Evolutionary conservation across 83 land plant species (phyloP).

Genomic region (Picea abies): DNA sequence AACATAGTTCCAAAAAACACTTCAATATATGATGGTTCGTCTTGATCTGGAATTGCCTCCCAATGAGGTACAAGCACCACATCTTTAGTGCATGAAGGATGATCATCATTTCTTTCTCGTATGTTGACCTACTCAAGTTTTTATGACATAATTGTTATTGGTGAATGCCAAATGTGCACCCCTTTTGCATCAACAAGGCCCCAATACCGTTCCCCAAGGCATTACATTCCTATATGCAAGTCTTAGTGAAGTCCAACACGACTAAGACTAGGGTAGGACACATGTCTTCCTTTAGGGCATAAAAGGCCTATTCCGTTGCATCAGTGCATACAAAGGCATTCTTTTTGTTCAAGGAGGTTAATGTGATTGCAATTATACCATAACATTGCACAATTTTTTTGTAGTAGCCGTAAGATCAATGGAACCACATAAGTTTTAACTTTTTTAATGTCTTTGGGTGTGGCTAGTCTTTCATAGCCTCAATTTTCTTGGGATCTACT

Average conservation of each 20-base stretch:
- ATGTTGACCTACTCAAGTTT: too few species aligned
- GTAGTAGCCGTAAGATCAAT: constrained; percentile 16
- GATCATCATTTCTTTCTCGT: too few species aligned
- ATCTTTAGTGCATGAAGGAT: too few species aligned
- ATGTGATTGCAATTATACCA: neutral
- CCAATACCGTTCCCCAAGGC: constrained; percentile 9
- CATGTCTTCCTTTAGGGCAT: neutral
- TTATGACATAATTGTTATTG: neutral
- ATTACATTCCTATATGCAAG: constrained; percentile 18
- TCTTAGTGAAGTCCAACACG: constrained; percentile 10
- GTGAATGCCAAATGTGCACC: neutral
- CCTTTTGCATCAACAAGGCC: constrained; percentile 13
- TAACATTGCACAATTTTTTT: constrained; percentile 8
- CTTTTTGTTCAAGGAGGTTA: constrained; percentile 17
- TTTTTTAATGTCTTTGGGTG: neutral
- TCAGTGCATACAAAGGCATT: neutral
- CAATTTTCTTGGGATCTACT: constrained; percentile 22
- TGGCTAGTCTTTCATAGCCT: constrained; percentile 3
- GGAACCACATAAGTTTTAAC: neutral
- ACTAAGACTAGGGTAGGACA: neutral
- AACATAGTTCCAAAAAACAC: too few species aligned
- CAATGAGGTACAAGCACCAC: too few species aligned
- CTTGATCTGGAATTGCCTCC: too few species aligned
- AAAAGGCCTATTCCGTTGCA: neutral
- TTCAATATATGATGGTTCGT: too few species aligned